Base-by-base conservation (phyloP, 2,329 filamentous ascomycete species). In the Karstenula rhodostoma region DNA sequence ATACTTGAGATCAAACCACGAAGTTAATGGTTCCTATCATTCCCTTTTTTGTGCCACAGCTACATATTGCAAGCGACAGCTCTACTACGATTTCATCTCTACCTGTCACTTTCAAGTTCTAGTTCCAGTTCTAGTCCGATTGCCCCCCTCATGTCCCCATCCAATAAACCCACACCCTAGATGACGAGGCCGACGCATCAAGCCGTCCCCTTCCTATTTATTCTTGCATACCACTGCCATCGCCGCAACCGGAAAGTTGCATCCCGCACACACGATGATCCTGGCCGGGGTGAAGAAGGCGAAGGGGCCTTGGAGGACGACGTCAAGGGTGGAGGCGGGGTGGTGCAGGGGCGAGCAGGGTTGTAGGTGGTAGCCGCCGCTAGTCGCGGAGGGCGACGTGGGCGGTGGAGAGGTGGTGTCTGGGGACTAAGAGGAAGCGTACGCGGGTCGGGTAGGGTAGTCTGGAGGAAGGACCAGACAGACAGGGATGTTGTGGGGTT, bases 391-490 rank as follows among this genome's bases (percentile, higher is more conserved):
- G 62, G 9, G 58, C 60, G 29, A 73, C 68, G 10, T 71, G 67
- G 17, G 61, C 67, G 33, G 69, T 53, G 19, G 73, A 59, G 33
- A 69, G 72, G 10, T 69, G 62, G 59, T 70, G 70, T 54, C 73
- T 70, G 10, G 42, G 15, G n/a, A 47, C 4, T 2, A 47, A 58
- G 19, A 86, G 72, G 80, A 82, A 84, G 6, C 67, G 70, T 0
- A 77, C 79, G 3, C 80, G 79, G 58, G 83, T 80, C 0, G 82
- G 83, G 58, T 82, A 84, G 82, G 83, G 58, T 82, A 84, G 65
- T 84, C 82, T 1, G 81, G 1, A 84, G 70, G 44, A 80, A 72
- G 58, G 83, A 80, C 70, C 73, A 83, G 17, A 83, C 79, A n/a
- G n/a, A n/a, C 1, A 70, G 60, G n/a, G 68, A 56, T 10, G 65